Conservation (phyloP, 495 filamentous ascomycete species). For the Parmelia sp. region DNA sequence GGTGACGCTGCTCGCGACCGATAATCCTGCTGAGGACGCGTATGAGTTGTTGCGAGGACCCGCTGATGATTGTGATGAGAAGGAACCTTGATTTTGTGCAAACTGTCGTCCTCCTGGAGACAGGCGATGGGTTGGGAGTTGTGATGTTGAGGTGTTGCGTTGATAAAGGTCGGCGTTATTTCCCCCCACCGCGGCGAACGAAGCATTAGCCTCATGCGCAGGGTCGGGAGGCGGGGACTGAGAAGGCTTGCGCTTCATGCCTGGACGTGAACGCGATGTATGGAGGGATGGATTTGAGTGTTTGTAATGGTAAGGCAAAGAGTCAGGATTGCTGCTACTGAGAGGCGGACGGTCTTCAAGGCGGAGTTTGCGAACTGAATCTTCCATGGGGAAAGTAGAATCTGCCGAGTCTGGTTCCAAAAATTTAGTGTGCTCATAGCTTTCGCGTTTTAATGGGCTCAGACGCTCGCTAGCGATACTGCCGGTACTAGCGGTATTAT, state of each 20-base stretch:
- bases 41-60: slow-evolving; percentile 69
- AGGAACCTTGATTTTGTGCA: slow-evolving; percentile 56
- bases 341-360: slow-evolving; percentile 52
- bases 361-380: slow-evolving; percentile 53
- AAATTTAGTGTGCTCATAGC: slow-evolving; percentile 57
- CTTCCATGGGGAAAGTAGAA: slow-evolving; percentile 55
- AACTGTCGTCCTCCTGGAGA: slow-evolving; percentile 39
- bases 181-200: slow-evolving; percentile 25
- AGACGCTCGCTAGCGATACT: slow-evolving; percentile 7
- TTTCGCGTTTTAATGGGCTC: slow-evolving; percentile 46
- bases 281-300: slow-evolving; percentile 31
- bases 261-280: slow-evolving; percentile 44
- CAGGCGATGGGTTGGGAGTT: slow-evolving; percentile 10
- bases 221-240: slow-evolving; percentile 58
- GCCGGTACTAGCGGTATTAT: slow-evolving; percentile 20
- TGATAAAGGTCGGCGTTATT: slow-evolving; percentile 62
- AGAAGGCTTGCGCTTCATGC: slow-evolving; percentile 68
- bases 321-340: slow-evolving; percentile 24
- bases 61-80: slow-evolving; percentile 66
- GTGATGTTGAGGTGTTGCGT: slow-evolving; percentile 39
- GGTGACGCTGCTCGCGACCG: slow-evolving; percentile 64
- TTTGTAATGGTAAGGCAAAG: slow-evolving; percentile 4
- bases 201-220: slow-evolving; percentile 53
- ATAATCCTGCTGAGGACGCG: slow-evolving; percentile 58
- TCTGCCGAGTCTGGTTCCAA: slow-evolving; percentile 54